These are phyloP conservation scores for Xerocomellus chrysenteron DNA, from an alignment of 768 basidiomycete genomes.

Conservation along the genomic window DNA sequence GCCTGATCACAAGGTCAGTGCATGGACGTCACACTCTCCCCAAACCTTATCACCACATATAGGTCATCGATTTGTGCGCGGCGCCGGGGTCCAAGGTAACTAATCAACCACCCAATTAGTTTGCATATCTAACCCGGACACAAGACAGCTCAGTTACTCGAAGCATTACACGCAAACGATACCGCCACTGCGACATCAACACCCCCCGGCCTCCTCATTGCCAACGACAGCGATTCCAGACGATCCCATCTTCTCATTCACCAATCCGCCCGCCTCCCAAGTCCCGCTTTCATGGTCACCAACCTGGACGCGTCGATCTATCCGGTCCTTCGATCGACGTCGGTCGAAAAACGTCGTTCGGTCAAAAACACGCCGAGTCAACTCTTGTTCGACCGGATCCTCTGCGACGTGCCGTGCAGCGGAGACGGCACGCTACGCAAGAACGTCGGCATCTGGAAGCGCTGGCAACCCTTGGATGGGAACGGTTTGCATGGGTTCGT, in stretches of 20 bases:
- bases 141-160: slow-evolving; percentile 92
- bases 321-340: slow-evolving; percentile 51
- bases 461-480: slow-evolving; percentile 85
- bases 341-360: slow-evolving; percentile 29
- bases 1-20: slow-evolving; percentile 77
- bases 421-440: slow-evolving; percentile 96
- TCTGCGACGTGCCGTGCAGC: slow-evolving; percentile 97
- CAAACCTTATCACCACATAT: neutral
- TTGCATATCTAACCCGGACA: neutral
- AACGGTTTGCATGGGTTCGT: slow-evolving; percentile 86
- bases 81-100: slow-evolving; percentile 93
- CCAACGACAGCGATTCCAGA: slow-evolving; percentile 94
- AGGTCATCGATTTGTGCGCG: slow-evolving; percentile 97
- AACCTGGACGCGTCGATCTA: slow-evolving; percentile 93
- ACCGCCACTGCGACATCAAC: slow-evolving; percentile 60
- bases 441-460: slow-evolving; percentile 93
- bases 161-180: slow-evolving; percentile 86
- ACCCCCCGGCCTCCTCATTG: slow-evolving; percentile 85
- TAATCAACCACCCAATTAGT: neutral
- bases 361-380: slow-evolving; percentile 42
- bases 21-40: neutral
- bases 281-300: slow-evolving; percentile 90
- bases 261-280: slow-evolving; percentile 92
- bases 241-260: slow-evolving; percentile 96
- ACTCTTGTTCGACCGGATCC: slow-evolving; percentile 86